Conservation (phyloP, 2,329 filamentous ascomycete genomes). For the Stachybotrys echinatus region DNA sequence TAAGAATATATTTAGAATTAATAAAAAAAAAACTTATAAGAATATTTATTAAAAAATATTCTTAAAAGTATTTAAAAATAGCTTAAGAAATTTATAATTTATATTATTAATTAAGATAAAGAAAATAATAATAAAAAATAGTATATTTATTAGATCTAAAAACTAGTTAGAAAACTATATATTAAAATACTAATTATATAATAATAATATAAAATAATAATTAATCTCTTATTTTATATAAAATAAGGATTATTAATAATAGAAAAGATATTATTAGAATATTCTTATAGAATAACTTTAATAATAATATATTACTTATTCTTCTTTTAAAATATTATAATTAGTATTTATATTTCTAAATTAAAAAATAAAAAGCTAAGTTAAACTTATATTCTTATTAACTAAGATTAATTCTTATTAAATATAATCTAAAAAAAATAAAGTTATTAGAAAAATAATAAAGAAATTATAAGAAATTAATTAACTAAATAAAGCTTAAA, state of each 20-base stretch:
- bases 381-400: too few relatives aligned
- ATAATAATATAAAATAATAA: not conserved
- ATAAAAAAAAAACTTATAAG: not conserved
- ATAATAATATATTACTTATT: conserved; percentile 7
- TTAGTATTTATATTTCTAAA: not conserved
- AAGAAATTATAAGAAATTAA: too few relatives aligned
- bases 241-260: not conserved
- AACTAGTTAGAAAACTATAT: not conserved
- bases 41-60: conserved; percentile 1
- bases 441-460: too few relatives aligned
- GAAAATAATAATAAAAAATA: too few relatives aligned
- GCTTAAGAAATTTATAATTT: too few relatives aligned
- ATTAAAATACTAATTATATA: not conserved
- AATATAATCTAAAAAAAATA: too few relatives aligned
- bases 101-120: too few relatives aligned
- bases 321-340: not conserved
- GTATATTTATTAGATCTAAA: too few relatives aligned
- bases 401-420: too few relatives aligned
- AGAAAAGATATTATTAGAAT: not conserved
- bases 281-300: not conserved
- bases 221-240: too few relatives aligned
- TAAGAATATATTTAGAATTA: not conserved
- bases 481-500: too few relatives aligned
- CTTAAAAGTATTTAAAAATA: not conserved
- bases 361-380: too few relatives aligned